phyloP scores from a whole-genome alignment of 2,329 filamentous ascomycete species.

The Lecanicillium sp. region DNA sequence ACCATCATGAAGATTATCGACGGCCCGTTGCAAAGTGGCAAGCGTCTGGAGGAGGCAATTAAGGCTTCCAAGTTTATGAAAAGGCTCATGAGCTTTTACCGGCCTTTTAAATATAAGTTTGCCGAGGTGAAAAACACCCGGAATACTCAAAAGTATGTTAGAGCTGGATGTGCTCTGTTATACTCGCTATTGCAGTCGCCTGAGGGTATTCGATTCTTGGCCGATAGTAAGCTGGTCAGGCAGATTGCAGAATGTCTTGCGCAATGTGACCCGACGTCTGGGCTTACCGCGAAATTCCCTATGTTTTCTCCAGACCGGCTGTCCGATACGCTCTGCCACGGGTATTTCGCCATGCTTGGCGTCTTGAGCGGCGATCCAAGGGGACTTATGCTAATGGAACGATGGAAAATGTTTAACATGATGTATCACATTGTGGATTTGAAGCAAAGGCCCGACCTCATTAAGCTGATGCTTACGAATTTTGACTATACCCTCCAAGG shows the following conservation, averaged over 20 bases:
- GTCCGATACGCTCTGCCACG: slow-evolving; percentile 77
- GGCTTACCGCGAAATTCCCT: slow-evolving; percentile 71
- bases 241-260: slow-evolving; percentile 95
- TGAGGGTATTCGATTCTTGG: slow-evolving; percentile 77
- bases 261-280: slow-evolving; percentile 80
- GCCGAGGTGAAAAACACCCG: slow-evolving; percentile 84
- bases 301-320: slow-evolving; percentile 84
- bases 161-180: slow-evolving; percentile 81
- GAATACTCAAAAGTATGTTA: slow-evolving; percentile 88
- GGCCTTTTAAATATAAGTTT: slow-evolving; percentile 95
- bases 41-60: slow-evolving; percentile 86
- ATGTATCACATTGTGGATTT: slow-evolving; percentile 97
- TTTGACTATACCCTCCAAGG: slow-evolving; percentile 88
- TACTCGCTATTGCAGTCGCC: slow-evolving; percentile 76
- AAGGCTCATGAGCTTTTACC: slow-evolving; percentile 85
- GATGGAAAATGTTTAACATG: slow-evolving; percentile 99
- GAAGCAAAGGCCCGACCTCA: slow-evolving; percentile 81
- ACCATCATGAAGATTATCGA: slow-evolving; percentile 85
- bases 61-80: slow-evolving; percentile 96
- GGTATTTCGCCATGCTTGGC: slow-evolving; percentile 91
- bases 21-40: slow-evolving; percentile 82
- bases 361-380: slow-evolving; percentile 74
- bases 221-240: slow-evolving; percentile 84
- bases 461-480: slow-evolving; percentile 78
- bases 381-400: slow-evolving; percentile 81